Evolutionary conservation across 768 basidiomycete genomes (phyloP).

Genomic region (Astraeus odoratus): DNA sequence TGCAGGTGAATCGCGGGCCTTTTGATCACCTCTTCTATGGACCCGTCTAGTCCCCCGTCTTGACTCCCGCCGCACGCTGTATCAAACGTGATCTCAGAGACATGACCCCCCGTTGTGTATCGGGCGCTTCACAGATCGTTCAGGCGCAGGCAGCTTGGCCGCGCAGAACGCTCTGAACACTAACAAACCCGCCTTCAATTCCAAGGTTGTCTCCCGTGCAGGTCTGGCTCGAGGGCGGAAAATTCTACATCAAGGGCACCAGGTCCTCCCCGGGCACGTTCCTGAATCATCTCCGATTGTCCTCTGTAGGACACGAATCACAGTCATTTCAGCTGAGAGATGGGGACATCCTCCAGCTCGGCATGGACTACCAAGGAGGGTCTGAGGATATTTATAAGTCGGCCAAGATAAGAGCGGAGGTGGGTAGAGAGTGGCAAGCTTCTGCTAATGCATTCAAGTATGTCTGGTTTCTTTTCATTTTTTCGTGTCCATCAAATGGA

Average conservation of each 20-base stretch:
- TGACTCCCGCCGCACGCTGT: constrained; percentile 80
- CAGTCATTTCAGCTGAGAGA: constrained; percentile 76
- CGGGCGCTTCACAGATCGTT: constrained; percentile 92
- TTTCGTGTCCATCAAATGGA: background rate
- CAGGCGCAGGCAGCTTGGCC: constrained; percentile 55
- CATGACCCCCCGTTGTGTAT: constrained; percentile 70
- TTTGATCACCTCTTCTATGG: constrained; percentile 31
- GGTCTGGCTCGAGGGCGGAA: constrained; percentile 71
- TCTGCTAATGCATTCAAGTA: constrained; percentile 85
- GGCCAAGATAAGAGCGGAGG: constrained; percentile 91
- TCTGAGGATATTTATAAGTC: constrained; percentile 96
- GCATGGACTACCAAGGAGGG: constrained; percentile 97
- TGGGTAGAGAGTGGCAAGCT: constrained; percentile 87
- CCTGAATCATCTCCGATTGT: constrained; percentile 89
- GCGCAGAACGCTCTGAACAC: constrained; percentile 63
- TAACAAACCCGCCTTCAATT: constrained; percentile 89
- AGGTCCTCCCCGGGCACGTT: constrained; percentile 90
- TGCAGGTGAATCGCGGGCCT: constrained; percentile 2
- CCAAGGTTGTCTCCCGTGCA: constrained; percentile 93
- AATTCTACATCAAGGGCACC: constrained; percentile 87
- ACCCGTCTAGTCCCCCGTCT: constrained; percentile 95
- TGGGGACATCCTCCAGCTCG: constrained; percentile 90
- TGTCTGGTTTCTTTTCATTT: constrained; percentile 2
- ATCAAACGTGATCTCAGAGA: constrained; percentile 79
- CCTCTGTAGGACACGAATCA: constrained; percentile 75